Base-by-base conservation (phyloP, 192 early-diverging fungal species). In the Linnemannia schmuckeri region DNA sequence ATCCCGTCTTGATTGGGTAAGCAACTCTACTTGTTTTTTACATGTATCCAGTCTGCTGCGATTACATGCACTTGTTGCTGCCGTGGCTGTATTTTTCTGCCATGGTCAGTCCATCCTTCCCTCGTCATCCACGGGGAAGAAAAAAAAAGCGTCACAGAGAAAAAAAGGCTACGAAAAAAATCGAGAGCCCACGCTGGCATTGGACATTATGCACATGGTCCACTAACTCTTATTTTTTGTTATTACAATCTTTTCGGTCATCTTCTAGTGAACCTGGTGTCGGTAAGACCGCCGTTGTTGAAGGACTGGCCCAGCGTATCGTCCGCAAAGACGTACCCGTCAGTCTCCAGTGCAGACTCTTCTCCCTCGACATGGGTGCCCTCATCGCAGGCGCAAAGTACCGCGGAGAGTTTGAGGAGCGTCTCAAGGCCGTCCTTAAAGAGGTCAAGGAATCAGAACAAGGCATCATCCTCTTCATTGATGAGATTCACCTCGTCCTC, bases 361-460 rank as follows among this genome's bases (percentile, higher is more conserved):
- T 93, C 74, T 97, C 96, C 2, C 93, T 99, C 69, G 98, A 99
- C 88, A 99, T 99, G 97, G 98, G 97, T 54, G 96, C 98, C 8
- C 88, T 96, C 38, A 89, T 95, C 49, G 98, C 98, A 7, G 98
- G 98, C 55, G 96, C 98, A 55, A 98, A 98, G 89, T 99, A 97
- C 89, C 94, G 96, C 70, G 98, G 98, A 79, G 97, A 99, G 92
- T 99, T 99, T 78, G 98, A 99, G 86, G 98, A 99, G 86, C 95
- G 98, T 37, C 93, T 99, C 54, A 99, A 99, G 93, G 92, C 96
- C 0, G 96, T 99, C 12, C 91, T 99, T 55, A 97, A 98, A 85
- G 98, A 99, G 89, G 95, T 98, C 74, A 96, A 95, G 77, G 96
- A 98, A 38, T 94, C 97, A 33, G 92, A 95, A 49, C 96, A 95